Base-by-base conservation (phyloP, 2,329 filamentous ascomycete species). In the Trichoderma atroviride region DNA sequence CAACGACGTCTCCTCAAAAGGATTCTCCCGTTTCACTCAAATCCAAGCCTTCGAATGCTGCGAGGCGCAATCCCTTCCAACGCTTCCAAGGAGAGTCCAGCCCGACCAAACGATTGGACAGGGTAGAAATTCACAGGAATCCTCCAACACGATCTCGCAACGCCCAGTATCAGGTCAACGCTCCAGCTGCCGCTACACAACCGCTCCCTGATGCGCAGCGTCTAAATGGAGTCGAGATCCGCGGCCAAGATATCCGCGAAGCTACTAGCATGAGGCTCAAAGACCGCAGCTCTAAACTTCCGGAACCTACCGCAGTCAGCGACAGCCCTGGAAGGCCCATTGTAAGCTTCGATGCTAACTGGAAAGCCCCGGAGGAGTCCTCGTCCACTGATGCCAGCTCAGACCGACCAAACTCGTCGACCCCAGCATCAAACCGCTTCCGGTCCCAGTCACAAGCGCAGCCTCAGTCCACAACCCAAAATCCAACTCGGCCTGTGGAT, bases 311-410 rank as follows among this genome's bases (percentile, higher is more conserved):
- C 67, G 91, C 92, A 76, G 94, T 98, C 80, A 97, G 94, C 83
- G 92, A 97, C 82, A 92, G 87, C 77, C 91, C 92, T 75, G 93
- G 93, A 75, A 89, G 95, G 78, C 95, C 95, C 72, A 98, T 98
- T 84, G 95, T 98, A 85, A 98, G 95, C 86, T 98, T 98, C 86
- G 88, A 97, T 81, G 88, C 88, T 76, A 88, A 91, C 78, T 97
- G 93, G 90, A 91, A 89, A 84, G 87, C 89, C 77, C 88, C 87
- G 78, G 89, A 92, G 78, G 84, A 87, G 55, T 58, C 63, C 63
- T 85, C 91, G 55, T 67, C 63, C 63, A 85, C 91, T 85, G 91
- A 93, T 88, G 81, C 88, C 83, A 91, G 74, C 76, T 78, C 79
- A 82, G 80, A 85, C 73, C 75, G 74, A 74, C 74, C 76, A 72